phyloP scores from a whole-genome alignment of 208 protist genomes.

The Trypanosoma congolense region DNA sequence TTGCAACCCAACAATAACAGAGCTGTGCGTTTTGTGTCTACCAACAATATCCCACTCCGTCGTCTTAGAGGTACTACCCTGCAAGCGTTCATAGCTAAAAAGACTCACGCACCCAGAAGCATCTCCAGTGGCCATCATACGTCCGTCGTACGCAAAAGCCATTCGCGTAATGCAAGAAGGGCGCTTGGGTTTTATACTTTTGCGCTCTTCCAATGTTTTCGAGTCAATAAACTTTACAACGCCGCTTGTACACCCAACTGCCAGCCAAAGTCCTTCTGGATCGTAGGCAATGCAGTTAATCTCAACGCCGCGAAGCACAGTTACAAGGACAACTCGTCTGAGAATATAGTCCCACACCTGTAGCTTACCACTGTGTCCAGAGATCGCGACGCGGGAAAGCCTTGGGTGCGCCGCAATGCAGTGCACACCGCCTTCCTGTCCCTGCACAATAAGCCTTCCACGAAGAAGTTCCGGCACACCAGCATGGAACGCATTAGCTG shows the following conservation, averaged over 20 bases:
- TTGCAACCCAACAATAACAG: conserved; percentile 82
- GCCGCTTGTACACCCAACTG: conserved; percentile 91
- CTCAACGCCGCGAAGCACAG: conserved; percentile 73
- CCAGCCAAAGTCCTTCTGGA: conserved; percentile 72
- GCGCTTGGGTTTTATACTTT: conserved; percentile 75
- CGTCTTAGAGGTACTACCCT: conserved; percentile 41
- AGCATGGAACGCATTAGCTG: conserved; percentile 70
- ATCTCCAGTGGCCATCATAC: conserved; percentile 77
- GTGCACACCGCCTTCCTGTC: conserved; percentile 82
- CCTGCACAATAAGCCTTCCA: conserved; percentile 84
- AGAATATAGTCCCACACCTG: conserved; percentile 91
- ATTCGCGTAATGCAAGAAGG: conserved; percentile 66
- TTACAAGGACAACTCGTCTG: conserved; percentile 64
- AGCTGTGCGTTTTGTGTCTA: conserved; percentile 87
- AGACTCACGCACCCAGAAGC: conserved; percentile 82
- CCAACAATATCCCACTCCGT: conserved; percentile 91
- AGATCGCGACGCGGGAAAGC: conserved; percentile 79
- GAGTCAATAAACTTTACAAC: conserved; percentile 88
- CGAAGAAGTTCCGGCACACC: conserved; percentile 39
- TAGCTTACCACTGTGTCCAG: conserved; percentile 75
- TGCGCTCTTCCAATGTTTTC: conserved; percentile 73
- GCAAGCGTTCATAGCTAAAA: conserved; percentile 69
- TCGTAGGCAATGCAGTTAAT: conserved; percentile 88
- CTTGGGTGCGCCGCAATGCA: conserved; percentile 80
- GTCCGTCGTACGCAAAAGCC: conserved; percentile 76